Conservation (phyloP, 768 basidiomycete genomes). For the Serendipita vermifera region DNA sequence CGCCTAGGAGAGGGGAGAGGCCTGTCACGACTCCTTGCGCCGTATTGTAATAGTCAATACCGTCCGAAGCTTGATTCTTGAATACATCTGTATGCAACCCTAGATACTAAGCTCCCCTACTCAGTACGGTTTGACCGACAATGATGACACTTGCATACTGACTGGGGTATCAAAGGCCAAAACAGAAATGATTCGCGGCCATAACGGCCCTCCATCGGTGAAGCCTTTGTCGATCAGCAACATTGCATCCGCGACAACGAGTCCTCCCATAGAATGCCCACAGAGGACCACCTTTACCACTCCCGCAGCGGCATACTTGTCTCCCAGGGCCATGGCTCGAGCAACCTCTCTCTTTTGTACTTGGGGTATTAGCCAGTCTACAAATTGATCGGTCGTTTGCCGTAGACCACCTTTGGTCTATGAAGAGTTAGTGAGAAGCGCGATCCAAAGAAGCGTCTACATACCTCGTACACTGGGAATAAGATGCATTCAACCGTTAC, state of each 20-base stretch:
- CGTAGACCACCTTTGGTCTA: constrained; percentile 88
- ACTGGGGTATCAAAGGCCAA: constrained; percentile 88
- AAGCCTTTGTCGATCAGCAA: constrained; percentile 43
- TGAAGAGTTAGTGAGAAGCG: background rate
- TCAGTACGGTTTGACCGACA: background rate
- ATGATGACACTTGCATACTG: constrained; percentile 19
- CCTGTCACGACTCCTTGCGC: constrained; percentile 49
- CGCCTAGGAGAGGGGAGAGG: too few species aligned
- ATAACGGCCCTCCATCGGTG: constrained; percentile 39
- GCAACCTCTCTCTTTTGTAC: background rate
- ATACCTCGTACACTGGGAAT: constrained; percentile 82
- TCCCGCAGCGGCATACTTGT: constrained; percentile 51
- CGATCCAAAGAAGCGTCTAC: constrained; percentile 14
- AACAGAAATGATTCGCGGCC: constrained; percentile 79
- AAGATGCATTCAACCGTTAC: constrained; percentile 56
- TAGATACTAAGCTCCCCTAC: constrained; percentile 66
- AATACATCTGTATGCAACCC: constrained; percentile 78
- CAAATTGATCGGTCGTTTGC: constrained; percentile 70
- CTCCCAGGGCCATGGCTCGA: constrained; percentile 60
- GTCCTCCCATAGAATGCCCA: constrained; percentile 92
- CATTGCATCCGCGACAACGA: constrained; percentile 75
- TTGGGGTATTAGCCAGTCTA: constrained; percentile 80
- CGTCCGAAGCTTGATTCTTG: constrained; percentile 70
- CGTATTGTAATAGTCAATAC: constrained; percentile 50
- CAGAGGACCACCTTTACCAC: constrained; percentile 70